Evolutionary conservation across 2,329 filamentous ascomycete genomes (phyloP).

Genomic region (Cladophialophora immunda): DNA sequence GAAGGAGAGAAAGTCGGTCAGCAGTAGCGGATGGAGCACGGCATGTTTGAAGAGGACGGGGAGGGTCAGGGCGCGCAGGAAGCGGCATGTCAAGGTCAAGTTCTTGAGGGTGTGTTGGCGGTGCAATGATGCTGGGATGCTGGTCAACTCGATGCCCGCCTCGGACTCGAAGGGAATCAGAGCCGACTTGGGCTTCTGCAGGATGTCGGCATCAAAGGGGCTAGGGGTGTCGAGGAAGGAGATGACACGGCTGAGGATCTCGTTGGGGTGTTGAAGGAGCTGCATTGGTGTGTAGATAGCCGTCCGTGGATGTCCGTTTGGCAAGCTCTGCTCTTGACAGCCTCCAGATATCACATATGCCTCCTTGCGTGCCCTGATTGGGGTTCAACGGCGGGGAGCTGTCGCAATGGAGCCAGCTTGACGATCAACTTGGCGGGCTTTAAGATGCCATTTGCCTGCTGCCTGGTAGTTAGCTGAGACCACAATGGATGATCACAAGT

Average conservation of each 20-base stretch:
- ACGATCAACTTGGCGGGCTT: neutral
- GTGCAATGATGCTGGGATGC: conserved; percentile 11
- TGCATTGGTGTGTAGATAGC: conserved; percentile 7
- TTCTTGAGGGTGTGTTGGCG: conserved; percentile 61
- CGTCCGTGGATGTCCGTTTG: neutral
- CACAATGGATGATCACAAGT: neutral
- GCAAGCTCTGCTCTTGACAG: neutral
- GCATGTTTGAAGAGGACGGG: conserved; percentile 67
- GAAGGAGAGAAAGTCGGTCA: conserved; percentile 51
- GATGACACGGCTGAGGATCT: conserved; percentile 68
- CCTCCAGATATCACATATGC: neutral
- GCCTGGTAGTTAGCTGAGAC: neutral
- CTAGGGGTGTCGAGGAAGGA: conserved; percentile 57
- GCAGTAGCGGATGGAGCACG: conserved; percentile 50
- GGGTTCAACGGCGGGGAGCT: too few species aligned
- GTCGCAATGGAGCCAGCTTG: neutral
- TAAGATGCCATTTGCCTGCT: neutral
- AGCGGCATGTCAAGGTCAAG: conserved; percentile 62
- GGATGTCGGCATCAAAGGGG: conserved; percentile 45
- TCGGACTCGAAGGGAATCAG: conserved; percentile 9
- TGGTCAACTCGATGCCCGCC: conserved; percentile 9
- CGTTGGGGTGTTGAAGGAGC: conserved; percentile 62
- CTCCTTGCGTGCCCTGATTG: neutral
- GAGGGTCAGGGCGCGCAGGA: conserved; percentile 62
- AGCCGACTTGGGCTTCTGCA: conserved; percentile 57